Evolutionary conservation across 2,329 filamentous ascomycete genomes (phyloP), one percentile per base, ranked within the genome.

Genomic region (Cytospora schulzeri): DNA sequence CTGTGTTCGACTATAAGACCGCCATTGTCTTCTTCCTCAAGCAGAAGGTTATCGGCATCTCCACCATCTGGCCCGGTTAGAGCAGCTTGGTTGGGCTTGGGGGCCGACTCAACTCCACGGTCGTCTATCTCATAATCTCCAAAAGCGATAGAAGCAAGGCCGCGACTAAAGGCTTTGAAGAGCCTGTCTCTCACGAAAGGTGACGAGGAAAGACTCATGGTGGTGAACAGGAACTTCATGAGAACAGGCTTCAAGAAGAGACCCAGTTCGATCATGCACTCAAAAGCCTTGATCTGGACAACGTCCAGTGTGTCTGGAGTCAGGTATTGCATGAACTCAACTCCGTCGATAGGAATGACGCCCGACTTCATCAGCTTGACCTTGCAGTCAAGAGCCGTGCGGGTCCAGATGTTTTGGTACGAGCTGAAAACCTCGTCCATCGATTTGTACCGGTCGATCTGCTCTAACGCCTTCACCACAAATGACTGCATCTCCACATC

Each of bases 391-490:
- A 90, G 75, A 4, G 85, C 85, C 22, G 88, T 84, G 67, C 83
- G 81, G 22, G 88, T 88, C 80, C 86, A 87, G 62, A 88, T 81
- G 67, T 90, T 91, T 66, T 89, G 86, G 71, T 88, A 89, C 3
- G 87, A 89, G 66, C 84, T 80, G 19, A 85, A 85, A 83, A 88
- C 90, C 71, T 90, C 87, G 71, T 91, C 88, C 76, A 88, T 87
- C 26, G 88, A 81, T 56, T 88, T 82, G 69, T 88, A 87, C 60
- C 88, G 82, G 69, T 90, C 87, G 55, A 91, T 88, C 72, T 89
- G 86, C 61, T 85, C 84, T 53, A 88, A 71, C 3, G 83, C 85
- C 59, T 79, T 76, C 12, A 81, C 79, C 9, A 85, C 77, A 63
- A 85, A 87, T 55, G 75, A 77, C 65, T 76, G 77, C 52, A 81